Conservation (phyloP, 2,329 filamentous ascomycete species). For the Ophiostoma piceae region DNA sequence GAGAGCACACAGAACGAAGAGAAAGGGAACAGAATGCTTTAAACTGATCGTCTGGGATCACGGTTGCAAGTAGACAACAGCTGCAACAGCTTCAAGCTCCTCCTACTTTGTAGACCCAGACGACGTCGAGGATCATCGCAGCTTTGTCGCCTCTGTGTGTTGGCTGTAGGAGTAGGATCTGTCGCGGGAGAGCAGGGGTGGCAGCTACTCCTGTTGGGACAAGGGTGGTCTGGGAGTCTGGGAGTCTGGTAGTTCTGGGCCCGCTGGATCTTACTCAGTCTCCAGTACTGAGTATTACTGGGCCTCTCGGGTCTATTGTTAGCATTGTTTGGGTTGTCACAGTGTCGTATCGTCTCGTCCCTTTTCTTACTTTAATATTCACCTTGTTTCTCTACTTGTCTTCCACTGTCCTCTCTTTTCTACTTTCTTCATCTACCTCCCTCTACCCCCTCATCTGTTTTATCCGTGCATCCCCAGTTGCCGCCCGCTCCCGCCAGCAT, state of each 20-base stretch:
- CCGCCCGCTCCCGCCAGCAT: slow-evolving; percentile 6
- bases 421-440: neutral
- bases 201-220: neutral
- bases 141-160: slow-evolving; percentile 2
- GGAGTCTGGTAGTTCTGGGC: neutral
- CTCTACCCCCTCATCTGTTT: slow-evolving; percentile 17
- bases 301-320: slow-evolving; percentile 3
- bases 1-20: neutral
- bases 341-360: slow-evolving; percentile 10
- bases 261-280: neutral
- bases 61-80: neutral
- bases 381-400: neutral
- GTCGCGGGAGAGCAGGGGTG: neutral
- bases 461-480: slow-evolving; percentile 5
- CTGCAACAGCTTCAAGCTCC: neutral
- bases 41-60: slow-evolving; percentile 8
- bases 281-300: neutral
- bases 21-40: slow-evolving; percentile 8
- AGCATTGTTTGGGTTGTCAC: slow-evolving; percentile 10
- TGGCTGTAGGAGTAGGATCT: neutral
- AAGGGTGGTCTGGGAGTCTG: neutral
- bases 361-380: neutral
- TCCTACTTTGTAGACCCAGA: neutral
- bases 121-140: slow-evolving; percentile 6
- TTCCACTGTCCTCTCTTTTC: neutral